These are phyloP conservation scores for Ophiostoma perfectum DNA, from an alignment of 2,329 filamentous ascomycete genomes.

Conservation along the genomic window DNA sequence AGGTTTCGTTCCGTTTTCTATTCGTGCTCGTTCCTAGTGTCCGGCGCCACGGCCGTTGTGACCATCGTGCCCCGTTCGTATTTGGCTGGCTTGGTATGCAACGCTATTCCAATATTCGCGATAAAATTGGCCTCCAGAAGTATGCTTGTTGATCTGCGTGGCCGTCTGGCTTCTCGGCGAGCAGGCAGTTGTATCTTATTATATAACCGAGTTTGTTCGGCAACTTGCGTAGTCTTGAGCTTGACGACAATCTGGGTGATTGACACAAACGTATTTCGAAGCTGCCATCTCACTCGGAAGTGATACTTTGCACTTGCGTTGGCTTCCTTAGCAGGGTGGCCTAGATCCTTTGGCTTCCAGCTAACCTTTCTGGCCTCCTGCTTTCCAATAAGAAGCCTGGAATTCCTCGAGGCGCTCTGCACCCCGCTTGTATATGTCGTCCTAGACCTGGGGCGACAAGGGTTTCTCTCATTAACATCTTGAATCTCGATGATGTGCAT, in stretches of 20 bases:
- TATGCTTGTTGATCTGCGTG: not conserved
- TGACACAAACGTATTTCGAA: not conserved
- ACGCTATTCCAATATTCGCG: not conserved
- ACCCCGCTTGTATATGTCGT: no score
- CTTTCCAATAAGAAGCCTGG: not conserved
- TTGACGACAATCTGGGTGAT: no score
- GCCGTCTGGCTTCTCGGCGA: not conserved
- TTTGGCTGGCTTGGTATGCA: not conserved
- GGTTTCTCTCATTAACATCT: not conserved
- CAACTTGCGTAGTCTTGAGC: not conserved
- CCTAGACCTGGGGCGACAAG: not conserved
- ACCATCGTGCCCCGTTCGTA: not conserved
- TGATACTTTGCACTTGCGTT: not conserved
- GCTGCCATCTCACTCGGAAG: not conserved
- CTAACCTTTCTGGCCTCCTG: no score
- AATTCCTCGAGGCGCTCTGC: not conserved
- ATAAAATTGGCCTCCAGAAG: no score
- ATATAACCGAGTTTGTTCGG: not conserved
- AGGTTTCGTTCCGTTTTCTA: not conserved
- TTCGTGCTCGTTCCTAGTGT: constrained; percentile 2
- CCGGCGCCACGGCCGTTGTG: not conserved
- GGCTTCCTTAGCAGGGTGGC: no score
- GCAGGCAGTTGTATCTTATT: no score
- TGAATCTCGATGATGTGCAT: not conserved
- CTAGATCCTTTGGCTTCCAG: no score